Conservation (phyloP, 1,139 yeast genomes). For the Tardiomyces blankii region DNA sequence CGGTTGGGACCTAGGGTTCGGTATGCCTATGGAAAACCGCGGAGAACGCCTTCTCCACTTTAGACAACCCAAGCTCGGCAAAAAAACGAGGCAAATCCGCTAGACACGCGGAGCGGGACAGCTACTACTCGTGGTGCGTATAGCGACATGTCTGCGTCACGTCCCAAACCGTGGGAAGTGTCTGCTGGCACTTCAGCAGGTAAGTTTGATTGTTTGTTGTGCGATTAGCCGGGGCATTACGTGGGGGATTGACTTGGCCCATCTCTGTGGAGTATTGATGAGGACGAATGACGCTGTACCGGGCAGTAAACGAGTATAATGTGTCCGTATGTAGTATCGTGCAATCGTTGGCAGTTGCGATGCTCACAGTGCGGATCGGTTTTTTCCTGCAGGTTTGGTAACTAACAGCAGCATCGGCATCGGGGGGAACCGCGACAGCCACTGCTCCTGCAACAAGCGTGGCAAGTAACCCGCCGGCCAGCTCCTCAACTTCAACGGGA, state of each 20-base stretch:
- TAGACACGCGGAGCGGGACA: too few species aligned
- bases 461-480: constrained; percentile 10
- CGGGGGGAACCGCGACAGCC: constrained; percentile 12
- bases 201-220: constrained; percentile 18
- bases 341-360: too few species aligned
- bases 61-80: too few species aligned
- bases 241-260: too few species aligned
- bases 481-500: constrained; percentile 10
- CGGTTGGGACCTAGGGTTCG: background rate
- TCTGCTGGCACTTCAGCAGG: constrained; percentile 35
- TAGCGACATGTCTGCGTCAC: constrained; percentile 34
- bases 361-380: too few species aligned
- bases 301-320: too few species aligned
- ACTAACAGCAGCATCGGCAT: constrained; percentile 9
- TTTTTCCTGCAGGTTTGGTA: too few species aligned
- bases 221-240: too few species aligned
- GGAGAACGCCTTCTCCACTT: background rate
- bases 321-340: background rate
- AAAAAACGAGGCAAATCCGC: too few species aligned
- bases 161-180: constrained; percentile 77
- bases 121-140: too few species aligned
- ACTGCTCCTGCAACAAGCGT: constrained; percentile 12
- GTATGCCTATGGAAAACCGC: background rate
- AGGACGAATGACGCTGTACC: too few species aligned
- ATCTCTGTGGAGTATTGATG: too few species aligned